phyloP scores from a whole-genome alignment of 2,329 filamentous ascomycete species.

The Fusarium anguioides region DNA sequence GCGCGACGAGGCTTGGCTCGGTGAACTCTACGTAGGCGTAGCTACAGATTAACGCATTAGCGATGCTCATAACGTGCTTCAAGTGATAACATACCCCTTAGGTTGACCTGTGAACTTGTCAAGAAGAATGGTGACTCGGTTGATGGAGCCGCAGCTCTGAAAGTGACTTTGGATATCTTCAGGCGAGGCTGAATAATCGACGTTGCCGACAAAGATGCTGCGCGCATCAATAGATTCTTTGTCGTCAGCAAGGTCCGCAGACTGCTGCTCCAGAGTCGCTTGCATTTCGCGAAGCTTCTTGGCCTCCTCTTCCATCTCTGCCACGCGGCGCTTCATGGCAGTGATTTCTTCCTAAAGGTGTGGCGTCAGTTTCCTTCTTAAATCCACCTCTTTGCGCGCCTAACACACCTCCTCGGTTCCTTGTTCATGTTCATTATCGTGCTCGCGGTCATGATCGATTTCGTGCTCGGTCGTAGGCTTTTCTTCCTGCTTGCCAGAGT shows the following conservation, averaged over 20 bases:
- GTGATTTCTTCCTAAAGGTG: conserved; percentile 77
- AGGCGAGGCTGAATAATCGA: conserved; percentile 95
- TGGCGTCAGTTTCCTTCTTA: conserved; percentile 49
- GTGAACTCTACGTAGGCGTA: conserved; percentile 99
- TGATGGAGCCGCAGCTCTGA: conserved; percentile 96
- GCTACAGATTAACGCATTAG: conserved; percentile 59
- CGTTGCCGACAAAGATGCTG: conserved; percentile 98
- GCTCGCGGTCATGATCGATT: conserved; percentile 43
- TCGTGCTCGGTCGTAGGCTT: conserved; percentile 46
- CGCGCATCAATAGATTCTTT: conserved; percentile 95
- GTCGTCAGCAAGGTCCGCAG: conserved; percentile 85
- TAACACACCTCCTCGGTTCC: conserved; percentile 53
- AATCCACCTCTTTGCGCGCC: conserved; percentile 47
- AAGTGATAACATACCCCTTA: conserved; percentile 80
- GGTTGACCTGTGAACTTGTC: conserved; percentile 99
- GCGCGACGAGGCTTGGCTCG: conserved; percentile 90
- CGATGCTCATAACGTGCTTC: not conserved
- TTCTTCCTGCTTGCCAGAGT: conserved; percentile 49
- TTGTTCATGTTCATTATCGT: conserved; percentile 45
- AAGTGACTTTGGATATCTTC: conserved; percentile 98
- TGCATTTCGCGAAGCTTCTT: conserved; percentile 90
- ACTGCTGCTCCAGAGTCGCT: conserved; percentile 84
- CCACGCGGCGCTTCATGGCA: conserved; percentile 87
- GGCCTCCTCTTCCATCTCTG: conserved; percentile 91
- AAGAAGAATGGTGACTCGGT: conserved; percentile 94